Evolutionary conservation across 208 protist species (phyloP), one percentile per base, ranked within the genome.

Genomic region (Leishmania mexicana): DNA sequence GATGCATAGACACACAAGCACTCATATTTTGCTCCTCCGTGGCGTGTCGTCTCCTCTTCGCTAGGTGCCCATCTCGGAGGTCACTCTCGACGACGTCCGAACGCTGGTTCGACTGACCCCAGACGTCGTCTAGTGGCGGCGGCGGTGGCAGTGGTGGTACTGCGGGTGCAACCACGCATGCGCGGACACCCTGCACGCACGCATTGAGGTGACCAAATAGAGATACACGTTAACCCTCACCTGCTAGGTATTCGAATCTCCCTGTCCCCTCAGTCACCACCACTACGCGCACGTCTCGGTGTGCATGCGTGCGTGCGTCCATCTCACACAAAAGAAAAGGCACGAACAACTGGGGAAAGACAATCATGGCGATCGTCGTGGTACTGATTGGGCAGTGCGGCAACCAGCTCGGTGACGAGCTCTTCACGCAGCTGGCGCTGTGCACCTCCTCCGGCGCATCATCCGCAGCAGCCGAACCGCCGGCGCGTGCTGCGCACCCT

Each of bases 311-410:
- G 21, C 17, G 42, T 70, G 35, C 58, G 51, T 70, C 10, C 1
- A 13, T 62, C 57, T 62, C 8, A 4, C 40, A 73, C 40, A 24
- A 42, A 51, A 10, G 15, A 10, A 54, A 54, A 15, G 17, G 17
- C 17, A 73, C 68, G 17, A 5, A 49, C 75, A 3, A 67, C 72
- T 68, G 31, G 31, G 31, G 15, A 68, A 40, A 19, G 62, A 28
- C 28, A 51, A 6, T 51, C 2, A 94, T 96, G 91, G 90, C 95
- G 6, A 82, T 96, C 28, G 86, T 97, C 17, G 88, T 96, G 24
- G 93, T 97, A 31, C 84, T 92, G 13, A 89, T 97, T 7, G 95
- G 95, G 4, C 95, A 97, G 79, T 97, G 95, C 81, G 95, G 95
- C 75, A 97, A 97, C 73, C 95, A 97, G 84, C 87, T 97, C 42